Conservation (phyloP, 305 asterid genomes). For the Ajuga reptans region DNA sequence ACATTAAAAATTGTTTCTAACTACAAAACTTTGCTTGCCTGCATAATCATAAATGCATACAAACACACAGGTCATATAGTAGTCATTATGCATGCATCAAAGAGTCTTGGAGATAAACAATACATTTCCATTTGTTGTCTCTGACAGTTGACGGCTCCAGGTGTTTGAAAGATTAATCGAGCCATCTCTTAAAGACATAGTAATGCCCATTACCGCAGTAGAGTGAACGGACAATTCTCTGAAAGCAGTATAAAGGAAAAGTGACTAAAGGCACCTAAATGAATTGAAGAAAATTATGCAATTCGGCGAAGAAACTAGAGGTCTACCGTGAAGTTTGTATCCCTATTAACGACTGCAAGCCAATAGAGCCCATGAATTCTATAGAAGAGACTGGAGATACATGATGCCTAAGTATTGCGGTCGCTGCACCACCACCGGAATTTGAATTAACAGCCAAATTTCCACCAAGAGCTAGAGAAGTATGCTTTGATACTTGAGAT, state of each 20-base stretch:
- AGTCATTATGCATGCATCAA: not conserved
- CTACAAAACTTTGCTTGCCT: not conserved
- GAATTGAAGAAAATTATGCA: slow-evolving; percentile 1
- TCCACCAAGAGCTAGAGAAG: slow-evolving; percentile 69
- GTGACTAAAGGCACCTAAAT: slow-evolving; percentile 28
- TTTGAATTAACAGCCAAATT: slow-evolving; percentile 58
- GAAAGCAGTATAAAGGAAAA: slow-evolving; percentile 24
- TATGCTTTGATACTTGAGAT: slow-evolving; percentile 63
- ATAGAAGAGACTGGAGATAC: slow-evolving; percentile 64
- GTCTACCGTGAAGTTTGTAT: slow-evolving; percentile 74
- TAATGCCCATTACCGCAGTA: slow-evolving; percentile 67
- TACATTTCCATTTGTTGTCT: slow-evolving; percentile 69
- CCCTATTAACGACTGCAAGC: slow-evolving; percentile 74
- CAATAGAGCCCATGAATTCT: slow-evolving; percentile 73
- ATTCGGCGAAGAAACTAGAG: slow-evolving; percentile 13
- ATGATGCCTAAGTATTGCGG: slow-evolving; percentile 65
- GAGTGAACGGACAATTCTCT: slow-evolving; percentile 67
- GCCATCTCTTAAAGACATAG: slow-evolving; percentile 82
- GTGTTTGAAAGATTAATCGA: slow-evolving; percentile 77
- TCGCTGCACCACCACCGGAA: slow-evolving; percentile 79
- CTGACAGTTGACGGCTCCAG: slow-evolving; percentile 87
- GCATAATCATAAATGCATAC: not conserved
- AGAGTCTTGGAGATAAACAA: slow-evolving; percentile 19
- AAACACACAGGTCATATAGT: slow-evolving; percentile 12
- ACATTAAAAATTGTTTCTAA: not conserved